These are phyloP conservation scores for Fusarium euwallaceae DNA, from an alignment of 2,329 filamentous ascomycete genomes.

Conservation along the genomic window DNA sequence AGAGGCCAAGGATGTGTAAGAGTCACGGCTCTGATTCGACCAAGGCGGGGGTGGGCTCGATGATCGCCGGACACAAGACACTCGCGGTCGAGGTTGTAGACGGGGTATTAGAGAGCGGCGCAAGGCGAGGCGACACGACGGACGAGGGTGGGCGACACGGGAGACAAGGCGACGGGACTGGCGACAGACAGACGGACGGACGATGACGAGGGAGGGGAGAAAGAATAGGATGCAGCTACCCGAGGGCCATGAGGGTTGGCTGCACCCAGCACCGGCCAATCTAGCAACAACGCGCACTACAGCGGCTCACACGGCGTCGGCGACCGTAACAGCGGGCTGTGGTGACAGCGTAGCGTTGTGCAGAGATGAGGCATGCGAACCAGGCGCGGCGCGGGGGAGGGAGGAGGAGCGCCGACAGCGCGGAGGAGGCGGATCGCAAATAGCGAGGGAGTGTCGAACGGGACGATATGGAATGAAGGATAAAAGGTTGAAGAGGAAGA, in stretches of 20 bases:
- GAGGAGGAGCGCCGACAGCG: constrained; percentile 30
- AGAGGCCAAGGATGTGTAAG: constrained; percentile 26
- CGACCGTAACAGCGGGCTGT: constrained; percentile 41
- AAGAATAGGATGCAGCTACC: constrained; percentile 45
- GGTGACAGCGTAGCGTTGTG: constrained; percentile 47
- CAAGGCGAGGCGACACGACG: constrained; percentile 24
- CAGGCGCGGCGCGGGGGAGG: constrained; percentile 39
- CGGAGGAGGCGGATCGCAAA: constrained; percentile 32
- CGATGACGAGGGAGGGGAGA: constrained; percentile 22
- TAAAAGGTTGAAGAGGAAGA: not conserved
- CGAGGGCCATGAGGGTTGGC: constrained; percentile 45
- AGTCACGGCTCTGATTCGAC: constrained; percentile 36
- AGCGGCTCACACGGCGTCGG: constrained; percentile 43
- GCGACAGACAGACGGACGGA: constrained; percentile 18
- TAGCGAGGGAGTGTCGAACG: not conserved
- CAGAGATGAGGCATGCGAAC: constrained; percentile 54
- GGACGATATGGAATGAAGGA: not conserved
- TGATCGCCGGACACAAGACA: constrained; percentile 30
- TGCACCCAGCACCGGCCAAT: constrained; percentile 38
- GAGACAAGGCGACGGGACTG: constrained; percentile 16
- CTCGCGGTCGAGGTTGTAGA: constrained; percentile 14
- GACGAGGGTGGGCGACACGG: constrained; percentile 24
- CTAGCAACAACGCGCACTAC: constrained; percentile 40
- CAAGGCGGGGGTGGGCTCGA: constrained; percentile 21
- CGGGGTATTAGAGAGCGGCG: constrained; percentile 19